Evolutionary conservation across 2,329 filamentous ascomycete genomes (phyloP), one percentile per base, ranked within the genome.

Genomic region (Bipolaris cookei): DNA sequence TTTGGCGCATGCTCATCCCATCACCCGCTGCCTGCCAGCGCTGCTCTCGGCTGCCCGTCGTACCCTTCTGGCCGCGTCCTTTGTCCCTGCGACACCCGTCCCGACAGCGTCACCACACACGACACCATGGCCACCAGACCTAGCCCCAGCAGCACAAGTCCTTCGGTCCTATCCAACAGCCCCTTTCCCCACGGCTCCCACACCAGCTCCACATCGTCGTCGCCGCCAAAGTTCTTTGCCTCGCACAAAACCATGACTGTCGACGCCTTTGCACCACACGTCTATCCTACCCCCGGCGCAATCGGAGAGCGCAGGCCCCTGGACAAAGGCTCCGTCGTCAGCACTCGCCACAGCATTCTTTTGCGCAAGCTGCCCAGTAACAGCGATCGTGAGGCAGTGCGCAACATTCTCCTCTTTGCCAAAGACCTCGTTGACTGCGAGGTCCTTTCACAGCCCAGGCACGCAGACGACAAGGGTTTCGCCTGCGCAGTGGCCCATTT

Each of bases 351-450:
- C 47, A 67, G 74, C 51, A 78, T 89, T 58, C 73, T 86, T 53
- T 80, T 89, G 76, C 84, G 85, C 67, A 85, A 82, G 64, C 78
- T 89, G 13, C 84, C 86, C 3, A 81, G 79, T 57, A 86, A 82
- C 69, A 87, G 82, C 41, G 84, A 81, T 66, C 75, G 79, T 48
- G 86, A 88, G 61, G 79, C 83, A 16, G 79, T 89, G 54, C 81
- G 83, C 62, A 86, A 83, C 70, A 86, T 89, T 79, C 78, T 89
- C 5, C 78, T 88, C n/a, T 88, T 89, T 65, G 84, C 86, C 18
- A 85, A 86, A 65, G 85, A 88, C 61, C 79, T 88, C 46, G 76
- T 86, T 46, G 83, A 86, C 61, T 82, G 82, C 53, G 83, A 86
- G 51, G 82, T 88, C 59, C 77, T 88, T 14, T 75, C 79, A 4